Evolutionary conservation across 768 basidiomycete genomes (phyloP).

Genomic region (Leccinum variicolor): DNA sequence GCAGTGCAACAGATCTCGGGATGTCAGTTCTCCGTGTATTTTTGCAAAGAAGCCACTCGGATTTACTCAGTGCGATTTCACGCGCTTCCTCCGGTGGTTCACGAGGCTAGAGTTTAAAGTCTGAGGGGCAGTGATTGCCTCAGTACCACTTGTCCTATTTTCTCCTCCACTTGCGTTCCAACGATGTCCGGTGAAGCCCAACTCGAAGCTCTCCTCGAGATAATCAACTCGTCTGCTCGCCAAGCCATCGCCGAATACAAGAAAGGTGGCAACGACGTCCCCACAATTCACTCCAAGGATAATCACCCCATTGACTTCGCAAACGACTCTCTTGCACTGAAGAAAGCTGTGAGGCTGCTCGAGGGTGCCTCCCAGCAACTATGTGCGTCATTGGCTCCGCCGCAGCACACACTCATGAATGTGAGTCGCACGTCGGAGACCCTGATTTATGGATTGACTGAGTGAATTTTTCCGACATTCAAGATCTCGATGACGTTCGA

Average conservation of each 20-base stretch:
- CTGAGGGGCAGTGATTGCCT: not conserved
- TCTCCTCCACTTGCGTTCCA: not conserved
- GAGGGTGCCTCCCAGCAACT: constrained; percentile 27
- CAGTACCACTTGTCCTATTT: not conserved
- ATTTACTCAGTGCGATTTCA: not conserved
- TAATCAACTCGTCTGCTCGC: constrained; percentile 29
- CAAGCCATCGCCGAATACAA: constrained; percentile 26
- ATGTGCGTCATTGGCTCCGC: constrained; percentile 25
- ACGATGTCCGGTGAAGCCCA: constrained; percentile 26
- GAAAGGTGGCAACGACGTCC: constrained; percentile 19
- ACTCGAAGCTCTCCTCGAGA: constrained; percentile 28
- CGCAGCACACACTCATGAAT: constrained; percentile 27
- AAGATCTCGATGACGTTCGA: constrained; percentile 23
- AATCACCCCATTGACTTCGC: constrained; percentile 24
- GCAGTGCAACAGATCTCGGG: not conserved
- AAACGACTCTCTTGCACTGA: constrained; percentile 17
- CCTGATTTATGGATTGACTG: not conserved
- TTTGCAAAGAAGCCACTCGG: not conserved
- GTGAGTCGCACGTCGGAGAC: constrained; percentile 5
- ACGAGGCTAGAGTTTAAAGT: constrained; percentile 3
- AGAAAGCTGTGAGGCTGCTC: constrained; percentile 26
- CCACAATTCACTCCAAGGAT: constrained; percentile 21
- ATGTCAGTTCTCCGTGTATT: not conserved
- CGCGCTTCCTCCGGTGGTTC: not conserved
- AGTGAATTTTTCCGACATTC: not conserved